phyloP scores from a whole-genome alignment of 768 basidiomycete species.

The Tricholoma terreum region DNA sequence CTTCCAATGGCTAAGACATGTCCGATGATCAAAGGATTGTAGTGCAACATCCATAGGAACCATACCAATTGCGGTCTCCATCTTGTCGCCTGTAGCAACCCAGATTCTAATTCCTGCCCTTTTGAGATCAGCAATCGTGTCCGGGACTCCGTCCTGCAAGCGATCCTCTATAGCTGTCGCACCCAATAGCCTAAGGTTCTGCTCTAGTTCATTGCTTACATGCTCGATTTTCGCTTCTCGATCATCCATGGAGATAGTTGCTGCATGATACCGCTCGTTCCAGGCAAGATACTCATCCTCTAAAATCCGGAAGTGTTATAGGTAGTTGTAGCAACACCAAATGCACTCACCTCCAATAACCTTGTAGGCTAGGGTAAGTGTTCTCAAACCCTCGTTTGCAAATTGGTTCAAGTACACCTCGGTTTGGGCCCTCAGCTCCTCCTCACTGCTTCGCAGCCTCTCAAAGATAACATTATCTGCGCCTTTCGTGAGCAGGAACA shows the following conservation, averaged over 20 bases:
- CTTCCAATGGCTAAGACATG: slow-evolving; percentile 81
- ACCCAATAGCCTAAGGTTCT: slow-evolving; percentile 76
- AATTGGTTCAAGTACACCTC: slow-evolving; percentile 83
- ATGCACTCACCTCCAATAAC: slow-evolving; percentile 58
- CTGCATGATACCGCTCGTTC: slow-evolving; percentile 77
- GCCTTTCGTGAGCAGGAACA: slow-evolving; percentile 83
- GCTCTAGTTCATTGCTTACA: slow-evolving; percentile 79
- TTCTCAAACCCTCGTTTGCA: slow-evolving; percentile 81
- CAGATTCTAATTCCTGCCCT: slow-evolving; percentile 96
- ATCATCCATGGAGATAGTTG: slow-evolving; percentile 71
- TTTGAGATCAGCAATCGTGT: slow-evolving; percentile 94
- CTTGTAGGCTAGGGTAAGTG: slow-evolving; percentile 89
- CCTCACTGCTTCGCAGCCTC: slow-evolving; percentile 61
- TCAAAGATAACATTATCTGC: slow-evolving; percentile 98
- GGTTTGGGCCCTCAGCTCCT: slow-evolving; percentile 69
- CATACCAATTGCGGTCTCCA: slow-evolving; percentile 94
- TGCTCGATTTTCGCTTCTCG: slow-evolving; percentile 79
- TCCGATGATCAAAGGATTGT: neutral
- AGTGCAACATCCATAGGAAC: neutral
- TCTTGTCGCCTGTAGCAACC: slow-evolving; percentile 98
- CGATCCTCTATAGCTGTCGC: slow-evolving; percentile 98
- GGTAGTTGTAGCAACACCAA: too few species aligned
- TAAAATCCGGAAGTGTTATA: slow-evolving; percentile 27
- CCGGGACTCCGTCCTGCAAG: slow-evolving; percentile 96
- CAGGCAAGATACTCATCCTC: slow-evolving; percentile 80